These are phyloP conservation scores for Fistulina hepatica DNA, from an alignment of 1,284 basidiomycete species.

Conservation along the genomic window DNA sequence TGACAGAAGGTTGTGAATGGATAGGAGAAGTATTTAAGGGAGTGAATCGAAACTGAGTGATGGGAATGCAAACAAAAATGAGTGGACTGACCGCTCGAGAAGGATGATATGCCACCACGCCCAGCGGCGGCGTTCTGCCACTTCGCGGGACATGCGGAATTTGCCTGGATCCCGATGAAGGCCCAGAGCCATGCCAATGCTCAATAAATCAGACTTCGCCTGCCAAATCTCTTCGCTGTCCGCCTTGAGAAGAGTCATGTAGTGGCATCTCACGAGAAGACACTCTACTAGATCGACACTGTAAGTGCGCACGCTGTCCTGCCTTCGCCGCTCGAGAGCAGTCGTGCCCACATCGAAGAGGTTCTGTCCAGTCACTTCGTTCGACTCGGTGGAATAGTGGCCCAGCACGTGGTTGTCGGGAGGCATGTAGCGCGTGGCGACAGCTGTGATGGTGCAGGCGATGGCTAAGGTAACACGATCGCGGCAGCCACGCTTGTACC, in stretches of 20 bases:
- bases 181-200: conserved; percentile 68
- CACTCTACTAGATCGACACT: conserved; percentile 67
- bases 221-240: conserved; percentile 73
- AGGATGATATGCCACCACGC: conserved; percentile 79
- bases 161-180: conserved; percentile 71
- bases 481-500: conserved; percentile 56
- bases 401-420: conserved; percentile 44
- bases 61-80: conserved; percentile 8
- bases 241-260: conserved; percentile 57
- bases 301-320: conserved; percentile 46
- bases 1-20: no score
- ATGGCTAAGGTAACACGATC: conserved; percentile 62
- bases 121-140: conserved; percentile 68
- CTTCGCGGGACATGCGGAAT: conserved; percentile 52
- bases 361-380: conserved; percentile 47
- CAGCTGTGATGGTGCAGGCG: conserved; percentile 58
- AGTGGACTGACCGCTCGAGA: conserved; percentile 48
- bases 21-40: no score
- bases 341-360: conserved; percentile 58
- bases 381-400: conserved; percentile 32
- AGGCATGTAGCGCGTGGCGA: conserved; percentile 62
- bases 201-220: conserved; percentile 57
- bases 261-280: conserved; percentile 55
- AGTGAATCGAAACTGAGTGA: conserved; percentile 11
- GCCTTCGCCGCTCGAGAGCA: conserved; percentile 52